These are phyloP conservation scores for Corylus avellana DNA, from an alignment of 306 rosid species.

Conservation along the genomic window DNA sequence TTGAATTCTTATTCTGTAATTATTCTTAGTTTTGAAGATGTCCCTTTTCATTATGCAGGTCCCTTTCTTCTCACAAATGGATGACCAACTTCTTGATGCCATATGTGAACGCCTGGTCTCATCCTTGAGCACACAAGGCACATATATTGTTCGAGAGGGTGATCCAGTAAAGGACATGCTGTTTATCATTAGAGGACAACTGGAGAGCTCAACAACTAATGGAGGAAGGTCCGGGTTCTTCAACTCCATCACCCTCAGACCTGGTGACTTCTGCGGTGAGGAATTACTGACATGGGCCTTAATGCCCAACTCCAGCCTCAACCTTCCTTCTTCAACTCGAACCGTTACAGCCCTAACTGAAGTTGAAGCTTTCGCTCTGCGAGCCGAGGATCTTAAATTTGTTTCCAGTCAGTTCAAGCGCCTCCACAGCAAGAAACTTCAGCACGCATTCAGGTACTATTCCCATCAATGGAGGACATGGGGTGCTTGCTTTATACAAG, in stretches of 20 bases:
- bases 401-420: constrained; percentile 87
- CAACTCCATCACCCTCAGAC: constrained; percentile 77
- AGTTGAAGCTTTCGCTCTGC: constrained; percentile 85
- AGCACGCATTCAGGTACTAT: constrained; percentile 62
- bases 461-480: constrained; percentile 91
- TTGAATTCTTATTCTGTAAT: neutral
- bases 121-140: constrained; percentile 71
- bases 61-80: constrained; percentile 96
- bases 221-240: constrained; percentile 83
- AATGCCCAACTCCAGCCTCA: constrained; percentile 68
- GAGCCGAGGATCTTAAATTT: constrained; percentile 74
- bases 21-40: neutral
- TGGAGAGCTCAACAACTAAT: constrained; percentile 89
- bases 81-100: constrained; percentile 91
- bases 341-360: constrained; percentile 69
- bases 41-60: constrained; percentile 46
- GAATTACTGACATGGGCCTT: constrained; percentile 92
- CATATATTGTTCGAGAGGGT: constrained; percentile 67
- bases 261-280: constrained; percentile 88
- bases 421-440: constrained; percentile 76
- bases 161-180: constrained; percentile 87
- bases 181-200: constrained; percentile 79
- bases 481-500: constrained; percentile 73
- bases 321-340: constrained; percentile 80
- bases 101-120: constrained; percentile 85